Conservation (phyloP, 495 filamentous ascomycete genomes). For the Aspergillus leporis region DNA sequence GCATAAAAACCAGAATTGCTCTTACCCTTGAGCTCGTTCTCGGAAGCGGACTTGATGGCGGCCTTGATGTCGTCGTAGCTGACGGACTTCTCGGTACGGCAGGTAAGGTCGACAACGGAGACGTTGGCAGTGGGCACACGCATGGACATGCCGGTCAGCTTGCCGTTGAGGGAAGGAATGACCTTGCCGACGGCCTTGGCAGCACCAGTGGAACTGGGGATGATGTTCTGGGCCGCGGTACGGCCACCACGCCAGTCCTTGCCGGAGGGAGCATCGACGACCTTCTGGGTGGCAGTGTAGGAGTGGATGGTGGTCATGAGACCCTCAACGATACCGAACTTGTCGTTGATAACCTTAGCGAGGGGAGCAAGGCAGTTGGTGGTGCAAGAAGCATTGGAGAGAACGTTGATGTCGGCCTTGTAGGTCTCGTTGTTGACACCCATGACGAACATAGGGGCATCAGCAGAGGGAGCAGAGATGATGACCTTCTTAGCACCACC, state of each 20-base stretch:
- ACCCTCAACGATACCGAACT: constrained; percentile 95
- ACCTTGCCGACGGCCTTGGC: constrained; percentile 99
- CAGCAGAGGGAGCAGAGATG: constrained; percentile 98
- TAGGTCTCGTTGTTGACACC: constrained; percentile 96
- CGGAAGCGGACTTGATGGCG: constrained; percentile 82
- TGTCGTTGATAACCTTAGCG: constrained; percentile 98
- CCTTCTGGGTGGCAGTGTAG: constrained; percentile 99
- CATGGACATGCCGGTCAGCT: constrained; percentile 99
- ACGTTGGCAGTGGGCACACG: constrained; percentile 98
- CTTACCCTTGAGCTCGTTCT: constrained; percentile 83
- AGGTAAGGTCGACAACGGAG: constrained; percentile 96
- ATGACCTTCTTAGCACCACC: constrained; percentile 99
- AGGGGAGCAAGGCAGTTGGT: constrained; percentile 99
- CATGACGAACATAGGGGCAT: constrained; percentile 99
- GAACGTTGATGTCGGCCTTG: constrained; percentile 82
- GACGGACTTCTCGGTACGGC: constrained; percentile 87
- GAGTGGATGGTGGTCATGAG: constrained; percentile 99
- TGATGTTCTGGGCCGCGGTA: constrained; percentile 99
- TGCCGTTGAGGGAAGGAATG: constrained; percentile 95
- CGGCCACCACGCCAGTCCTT: constrained; percentile 99
- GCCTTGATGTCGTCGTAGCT: constrained; percentile 93
- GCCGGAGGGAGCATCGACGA: constrained; percentile 91
- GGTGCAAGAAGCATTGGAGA: constrained; percentile 99
- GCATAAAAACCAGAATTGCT: constrained; percentile 9
- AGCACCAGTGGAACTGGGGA: constrained; percentile 97